phyloP scores from a whole-genome alignment of 768 basidiomycete genomes.

The Termitomyces sp. region DNA sequence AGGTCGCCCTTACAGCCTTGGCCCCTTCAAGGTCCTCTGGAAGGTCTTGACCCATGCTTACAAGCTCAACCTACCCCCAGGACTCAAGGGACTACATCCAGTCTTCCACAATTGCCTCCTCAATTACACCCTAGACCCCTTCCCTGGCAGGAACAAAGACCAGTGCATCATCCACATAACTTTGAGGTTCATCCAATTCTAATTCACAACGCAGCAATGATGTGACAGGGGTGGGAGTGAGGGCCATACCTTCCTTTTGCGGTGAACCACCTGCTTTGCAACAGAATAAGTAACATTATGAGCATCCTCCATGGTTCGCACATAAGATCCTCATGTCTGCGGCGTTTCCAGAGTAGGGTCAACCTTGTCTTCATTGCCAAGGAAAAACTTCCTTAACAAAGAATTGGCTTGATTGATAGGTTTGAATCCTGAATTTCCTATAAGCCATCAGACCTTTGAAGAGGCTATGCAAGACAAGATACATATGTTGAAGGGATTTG shows the following conservation, averaged over 20 bases:
- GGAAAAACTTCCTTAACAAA: constrained; percentile 76
- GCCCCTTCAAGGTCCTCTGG: too few relatives aligned
- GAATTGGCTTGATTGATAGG: constrained; percentile 55
- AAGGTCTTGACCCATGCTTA: too few relatives aligned
- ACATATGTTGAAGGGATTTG: too few relatives aligned
- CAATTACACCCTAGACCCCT: too few relatives aligned
- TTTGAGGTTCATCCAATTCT: neutral
- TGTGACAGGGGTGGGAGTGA: constrained; percentile 4
- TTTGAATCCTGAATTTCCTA: constrained; percentile 56
- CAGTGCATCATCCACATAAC: neutral
- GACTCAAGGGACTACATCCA: too few relatives aligned
- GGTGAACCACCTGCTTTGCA: constrained; percentile 2
- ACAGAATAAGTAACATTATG: neutral
- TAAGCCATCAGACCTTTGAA: too few relatives aligned
- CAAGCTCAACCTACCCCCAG: too few relatives aligned
- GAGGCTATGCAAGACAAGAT: too few relatives aligned
- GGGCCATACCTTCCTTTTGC: constrained; percentile 12
- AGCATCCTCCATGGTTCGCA: neutral
- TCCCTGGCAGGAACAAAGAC: neutral
- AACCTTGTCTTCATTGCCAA: constrained; percentile 73
- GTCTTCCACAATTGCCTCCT: too few relatives aligned
- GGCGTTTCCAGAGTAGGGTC: constrained; percentile 24
- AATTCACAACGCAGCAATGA: neutral
- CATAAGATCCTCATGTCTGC: neutral
- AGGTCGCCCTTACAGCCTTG: too few relatives aligned